Evolutionary conservation across 2,329 filamentous ascomycete genomes (phyloP).

Genomic region (Phialophora tarda): DNA sequence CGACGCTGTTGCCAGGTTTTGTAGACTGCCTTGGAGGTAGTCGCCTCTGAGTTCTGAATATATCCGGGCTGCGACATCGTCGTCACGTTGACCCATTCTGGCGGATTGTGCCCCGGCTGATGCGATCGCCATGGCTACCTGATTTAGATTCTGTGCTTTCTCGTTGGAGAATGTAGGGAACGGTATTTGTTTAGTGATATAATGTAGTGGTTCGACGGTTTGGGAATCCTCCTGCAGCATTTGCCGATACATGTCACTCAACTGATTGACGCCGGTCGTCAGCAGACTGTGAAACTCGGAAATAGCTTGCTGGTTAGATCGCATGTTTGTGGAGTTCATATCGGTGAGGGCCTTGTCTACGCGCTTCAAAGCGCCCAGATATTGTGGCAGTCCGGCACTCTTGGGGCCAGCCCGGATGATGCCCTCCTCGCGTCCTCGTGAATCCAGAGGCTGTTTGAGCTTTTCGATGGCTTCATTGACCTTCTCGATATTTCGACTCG

Average conservation of each 20-base stretch:
- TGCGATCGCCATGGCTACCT: conserved; percentile 79
- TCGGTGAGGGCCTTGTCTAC: conserved; percentile 82
- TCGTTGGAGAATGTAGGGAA: conserved; percentile 83
- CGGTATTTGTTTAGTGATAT: conserved; percentile 80
- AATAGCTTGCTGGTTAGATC: conserved; percentile 88
- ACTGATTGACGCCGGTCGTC: conserved; percentile 76
- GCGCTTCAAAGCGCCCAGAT: conserved; percentile 86
- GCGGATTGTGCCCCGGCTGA: conserved; percentile 62
- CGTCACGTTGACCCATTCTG: conserved; percentile 57
- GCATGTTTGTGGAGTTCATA: conserved; percentile 86
- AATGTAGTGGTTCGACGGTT: conserved; percentile 86
- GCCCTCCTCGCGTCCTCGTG: conserved; percentile 87
- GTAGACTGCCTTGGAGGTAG: conserved; percentile 80
- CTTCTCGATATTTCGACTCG: conserved; percentile 85
- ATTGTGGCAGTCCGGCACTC: conserved; percentile 79
- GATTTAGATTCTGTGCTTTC: conserved; percentile 73
- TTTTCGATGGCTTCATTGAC: conserved; percentile 86
- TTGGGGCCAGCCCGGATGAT: conserved; percentile 89
- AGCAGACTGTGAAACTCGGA: conserved; percentile 78
- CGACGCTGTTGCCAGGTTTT: conserved; percentile 86
- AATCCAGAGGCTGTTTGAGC: conserved; percentile 87
- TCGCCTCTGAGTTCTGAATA: conserved; percentile 86
- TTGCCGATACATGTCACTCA: conserved; percentile 83
- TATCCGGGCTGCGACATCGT: conserved; percentile 76
- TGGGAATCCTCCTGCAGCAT: conserved; percentile 78